Percentiles rank a stretch among this genome's conserved stretches.
These are phyloP conservation scores for Jamesozyma jinghongensis DNA, from an alignment of 805 yeast species.

Conservation along the genomic window DNA sequence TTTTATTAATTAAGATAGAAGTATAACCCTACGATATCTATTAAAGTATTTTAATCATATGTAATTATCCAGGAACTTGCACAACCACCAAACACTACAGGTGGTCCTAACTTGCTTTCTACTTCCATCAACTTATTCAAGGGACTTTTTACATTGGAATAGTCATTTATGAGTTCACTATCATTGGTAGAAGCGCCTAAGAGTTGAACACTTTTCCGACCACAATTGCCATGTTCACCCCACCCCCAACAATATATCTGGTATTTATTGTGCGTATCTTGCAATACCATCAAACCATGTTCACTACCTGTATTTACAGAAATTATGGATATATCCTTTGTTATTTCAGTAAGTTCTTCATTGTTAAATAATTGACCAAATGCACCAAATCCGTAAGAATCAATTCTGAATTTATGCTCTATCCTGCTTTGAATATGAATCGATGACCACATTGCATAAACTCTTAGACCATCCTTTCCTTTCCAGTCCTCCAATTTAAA, in stretches of 20 bases:
- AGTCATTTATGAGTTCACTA: constrained; percentile 13
- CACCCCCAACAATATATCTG: constrained; percentile 82
- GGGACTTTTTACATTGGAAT: constrained; percentile 19
- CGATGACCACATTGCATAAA: constrained; percentile 66
- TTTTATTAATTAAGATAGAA: too few species aligned
- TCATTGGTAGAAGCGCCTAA: not conserved
- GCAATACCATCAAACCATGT: constrained; percentile 51
- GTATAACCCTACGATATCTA: too few species aligned
- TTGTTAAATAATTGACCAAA: constrained; percentile 54
- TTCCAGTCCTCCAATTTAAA: constrained; percentile 12
- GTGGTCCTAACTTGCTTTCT: not conserved
- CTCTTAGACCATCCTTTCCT: not conserved
- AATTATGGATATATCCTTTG: not conserved
- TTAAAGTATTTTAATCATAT: not conserved
- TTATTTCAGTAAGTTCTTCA: not conserved
- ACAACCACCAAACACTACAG: constrained; percentile 46
- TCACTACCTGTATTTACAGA: constrained; percentile 65
- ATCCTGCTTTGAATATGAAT: constrained; percentile 38
- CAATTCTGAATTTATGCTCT: constrained; percentile 13
- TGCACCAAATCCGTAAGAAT: constrained; percentile 63
- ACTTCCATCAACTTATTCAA: constrained; percentile 12
- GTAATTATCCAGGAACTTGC: constrained; percentile 58
- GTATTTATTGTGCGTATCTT: constrained; percentile 4
- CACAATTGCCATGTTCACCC: constrained; percentile 99
- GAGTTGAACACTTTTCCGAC: constrained; percentile 25